phyloP scores from a whole-genome alignment of 306 rosid species.

The Leucaena leucocephala region DNA sequence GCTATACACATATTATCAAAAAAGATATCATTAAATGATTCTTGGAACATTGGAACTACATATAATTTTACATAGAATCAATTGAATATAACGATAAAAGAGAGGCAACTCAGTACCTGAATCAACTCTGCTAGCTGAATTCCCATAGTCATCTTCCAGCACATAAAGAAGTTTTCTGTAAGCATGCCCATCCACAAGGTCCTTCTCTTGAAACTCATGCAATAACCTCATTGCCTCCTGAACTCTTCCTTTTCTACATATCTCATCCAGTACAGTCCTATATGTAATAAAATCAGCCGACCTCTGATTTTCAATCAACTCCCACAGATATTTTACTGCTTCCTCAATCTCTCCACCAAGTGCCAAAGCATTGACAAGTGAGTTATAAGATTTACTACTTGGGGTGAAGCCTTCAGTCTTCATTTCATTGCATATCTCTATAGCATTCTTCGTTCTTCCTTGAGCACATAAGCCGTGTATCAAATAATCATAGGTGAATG shows the following conservation, averaged over 20 bases:
- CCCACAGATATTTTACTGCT: slow-evolving; percentile 77
- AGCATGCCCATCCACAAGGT: slow-evolving; percentile 67
- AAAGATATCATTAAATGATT: not conserved
- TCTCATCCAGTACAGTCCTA: slow-evolving; percentile 77
- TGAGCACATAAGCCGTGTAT: slow-evolving; percentile 89
- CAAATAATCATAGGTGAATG: slow-evolving; percentile 80
- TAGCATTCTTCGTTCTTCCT: slow-evolving; percentile 81
- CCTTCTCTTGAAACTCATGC: slow-evolving; percentile 76
- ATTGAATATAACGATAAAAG: slow-evolving; percentile 16
- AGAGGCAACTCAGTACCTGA: slow-evolving; percentile 39
- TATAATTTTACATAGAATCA: not conserved
- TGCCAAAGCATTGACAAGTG: slow-evolving; percentile 81
- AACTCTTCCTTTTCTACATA: slow-evolving; percentile 67
- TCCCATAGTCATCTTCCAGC: slow-evolving; percentile 87
- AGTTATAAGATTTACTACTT: slow-evolving; percentile 74
- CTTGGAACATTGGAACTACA: not conserved
- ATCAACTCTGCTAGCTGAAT: slow-evolving; percentile 42
- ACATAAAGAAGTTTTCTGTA: slow-evolving; percentile 72
- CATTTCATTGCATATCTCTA: slow-evolving; percentile 73
- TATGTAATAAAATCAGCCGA: slow-evolving; percentile 79
- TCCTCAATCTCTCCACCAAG: slow-evolving; percentile 76
- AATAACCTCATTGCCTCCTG: slow-evolving; percentile 66
- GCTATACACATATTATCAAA: not conserved
- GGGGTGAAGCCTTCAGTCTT: slow-evolving; percentile 69
- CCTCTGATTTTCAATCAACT: slow-evolving; percentile 69